Base-by-base conservation (phyloP, 768 basidiomycete species). In the Auriculariales sp. region DNA sequence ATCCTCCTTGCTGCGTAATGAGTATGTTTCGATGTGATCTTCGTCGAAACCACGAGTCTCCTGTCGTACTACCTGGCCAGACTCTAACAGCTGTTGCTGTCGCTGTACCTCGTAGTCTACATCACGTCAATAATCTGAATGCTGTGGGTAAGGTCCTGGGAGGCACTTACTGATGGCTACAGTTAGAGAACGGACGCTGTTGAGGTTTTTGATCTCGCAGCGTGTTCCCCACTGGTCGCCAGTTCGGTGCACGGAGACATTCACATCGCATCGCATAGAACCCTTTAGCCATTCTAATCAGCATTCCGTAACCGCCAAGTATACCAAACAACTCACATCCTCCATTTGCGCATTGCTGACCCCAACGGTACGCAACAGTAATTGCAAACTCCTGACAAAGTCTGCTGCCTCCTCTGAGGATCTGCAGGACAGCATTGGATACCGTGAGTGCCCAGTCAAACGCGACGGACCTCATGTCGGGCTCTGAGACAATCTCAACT, bases 331-430 rank as follows among this genome's bases (percentile, higher is more conserved):
- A 57, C 65, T 44, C 56, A 88, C 94, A 63, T 90, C 81, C 57
- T 99, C 95, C 95, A 98, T 98, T 59, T 93, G 93, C 1, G 89
- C 92, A 61, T 94, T 90, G 54, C 90, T 91, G 0, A 88, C 80
- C 0, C 89, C 91, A 3, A 94, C 71, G 14, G 86, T 73, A 15
- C 93, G 75, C 6, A 98, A 67, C 15, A 95, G 59, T 3, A 79
- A n/a, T 61, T 95, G 92, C 2, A 99, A 68, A 7, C 81, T 72
- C 32, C 81, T 72, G 4, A 97, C 86, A 65, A 94, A 98, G 4
- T 78, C 76, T 1, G 77, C 86, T 17, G 90, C 93, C 62, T 98
- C 87, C 63, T 94, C 90, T 3, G 95, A 81, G 1, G 86, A 85
- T 42, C 71, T 77, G n/a, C 22, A 52, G 24, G 10, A 17, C 12